Evolutionary conservation across 176 grass and related monocot species (phyloP).

Genomic region (Echinochloa phyllopogon): DNA sequence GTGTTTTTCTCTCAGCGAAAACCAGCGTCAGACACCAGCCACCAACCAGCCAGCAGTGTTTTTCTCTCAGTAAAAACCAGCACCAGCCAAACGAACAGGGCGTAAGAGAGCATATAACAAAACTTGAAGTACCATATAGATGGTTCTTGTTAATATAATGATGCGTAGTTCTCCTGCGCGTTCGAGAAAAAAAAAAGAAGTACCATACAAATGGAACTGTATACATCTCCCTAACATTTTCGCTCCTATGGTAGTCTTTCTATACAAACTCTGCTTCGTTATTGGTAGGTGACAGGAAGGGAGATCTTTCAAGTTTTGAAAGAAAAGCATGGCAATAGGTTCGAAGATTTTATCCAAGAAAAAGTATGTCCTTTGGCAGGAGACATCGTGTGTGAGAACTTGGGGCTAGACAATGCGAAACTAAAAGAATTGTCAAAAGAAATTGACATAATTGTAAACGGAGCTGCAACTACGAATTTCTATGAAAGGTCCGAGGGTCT

Average conservation of each 20-base stretch:
- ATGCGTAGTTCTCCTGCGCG: no score
- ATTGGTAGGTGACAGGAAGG: constrained; percentile 41
- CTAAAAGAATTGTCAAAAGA: constrained; percentile 43
- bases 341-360: constrained; percentile 41
- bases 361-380: constrained; percentile 29
- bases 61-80: no score
- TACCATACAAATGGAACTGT: no score
- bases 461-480: constrained; percentile 44
- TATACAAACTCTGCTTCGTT: not conserved
- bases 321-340: constrained; percentile 50
- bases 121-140: not conserved
- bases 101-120: not conserved
- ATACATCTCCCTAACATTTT: no score
- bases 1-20: no score
- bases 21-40: no score
- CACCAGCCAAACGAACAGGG: no score
- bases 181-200: no score
- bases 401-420: constrained; percentile 49
- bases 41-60: no score
- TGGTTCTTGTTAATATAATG: no score
- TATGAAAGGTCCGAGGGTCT: constrained; percentile 46
- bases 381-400: constrained; percentile 54
- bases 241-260: not conserved
- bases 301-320: constrained; percentile 53
- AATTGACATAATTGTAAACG: constrained; percentile 60